Conservation (phyloP, 306 rosid genomes). For the Biancaea sappan region DNA sequence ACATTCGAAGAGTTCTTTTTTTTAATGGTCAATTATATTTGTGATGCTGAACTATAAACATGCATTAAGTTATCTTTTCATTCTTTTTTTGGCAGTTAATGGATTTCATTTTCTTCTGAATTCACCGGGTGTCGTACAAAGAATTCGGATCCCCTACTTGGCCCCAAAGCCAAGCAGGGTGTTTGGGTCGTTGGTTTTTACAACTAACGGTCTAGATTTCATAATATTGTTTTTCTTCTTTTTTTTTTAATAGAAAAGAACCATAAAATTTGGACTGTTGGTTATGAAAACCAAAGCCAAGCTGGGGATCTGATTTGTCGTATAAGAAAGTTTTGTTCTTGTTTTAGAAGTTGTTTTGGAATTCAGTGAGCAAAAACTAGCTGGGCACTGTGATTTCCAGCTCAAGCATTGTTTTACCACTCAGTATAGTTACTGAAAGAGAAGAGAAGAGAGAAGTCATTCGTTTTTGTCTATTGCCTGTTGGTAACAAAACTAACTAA, state of each 20-base stretch:
- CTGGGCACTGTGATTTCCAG: not conserved
- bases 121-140: not conserved
- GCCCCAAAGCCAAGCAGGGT: too few species aligned
- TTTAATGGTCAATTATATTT: not conserved
- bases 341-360: too few species aligned
- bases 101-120: constrained; percentile 5
- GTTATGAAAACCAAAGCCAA: too few species aligned
- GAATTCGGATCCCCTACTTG: too few species aligned
- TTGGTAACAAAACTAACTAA: constrained; percentile 9
- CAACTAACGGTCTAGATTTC: too few species aligned
- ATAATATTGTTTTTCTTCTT: too few species aligned
- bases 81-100: not conserved
- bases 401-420: not conserved
- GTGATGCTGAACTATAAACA: not conserved
- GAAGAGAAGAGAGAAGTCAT: not conserved
- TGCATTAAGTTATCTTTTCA: not conserved
- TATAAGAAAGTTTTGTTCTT: too few species aligned
- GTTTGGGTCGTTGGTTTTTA: too few species aligned
- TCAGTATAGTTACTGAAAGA: not conserved
- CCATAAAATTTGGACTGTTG: too few species aligned
- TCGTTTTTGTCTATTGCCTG: not conserved
- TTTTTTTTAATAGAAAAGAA: too few species aligned
- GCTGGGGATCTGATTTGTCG: too few species aligned
- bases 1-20: not conserved
- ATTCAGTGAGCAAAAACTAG: too few species aligned